A percentile compares a stretch with the other conserved stretches of the same genome.
phyloP scores from a whole-genome alignment of 148 eudicot species.

The Spergularia marina region DNA sequence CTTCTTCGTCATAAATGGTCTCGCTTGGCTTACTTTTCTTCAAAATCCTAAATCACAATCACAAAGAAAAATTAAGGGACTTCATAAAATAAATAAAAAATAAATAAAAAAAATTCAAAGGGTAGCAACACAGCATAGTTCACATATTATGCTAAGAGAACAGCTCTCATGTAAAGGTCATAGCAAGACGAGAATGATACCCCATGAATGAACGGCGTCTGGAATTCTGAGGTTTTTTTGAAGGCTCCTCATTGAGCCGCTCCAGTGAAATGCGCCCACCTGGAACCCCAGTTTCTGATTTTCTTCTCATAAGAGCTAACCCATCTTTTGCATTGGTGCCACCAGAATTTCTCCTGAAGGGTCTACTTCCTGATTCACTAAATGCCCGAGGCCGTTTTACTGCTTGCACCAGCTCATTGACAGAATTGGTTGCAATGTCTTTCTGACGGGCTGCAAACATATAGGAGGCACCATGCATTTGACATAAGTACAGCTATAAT shows the following conservation, averaged over 20 bases:
- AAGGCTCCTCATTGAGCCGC: constrained; percentile 65
- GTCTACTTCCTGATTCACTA: constrained; percentile 74
- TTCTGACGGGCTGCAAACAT: constrained; percentile 77
- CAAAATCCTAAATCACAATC: constrained; percentile 47
- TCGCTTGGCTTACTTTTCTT: constrained; percentile 64
- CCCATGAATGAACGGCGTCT: constrained; percentile 74
- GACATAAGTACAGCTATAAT: not conserved
- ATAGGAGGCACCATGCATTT: constrained; percentile 9
- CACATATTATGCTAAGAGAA: not conserved
- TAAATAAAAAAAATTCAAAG: too few species aligned
- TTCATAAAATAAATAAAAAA: too few species aligned
- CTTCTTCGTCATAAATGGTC: constrained; percentile 34
- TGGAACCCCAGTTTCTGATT: constrained; percentile 43
- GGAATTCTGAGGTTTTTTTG: constrained; percentile 56
- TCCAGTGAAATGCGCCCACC: constrained; percentile 65
- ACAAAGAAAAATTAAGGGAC: constrained; percentile 7
- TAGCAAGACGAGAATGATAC: constrained; percentile 35
- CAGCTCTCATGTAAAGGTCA: not conserved
- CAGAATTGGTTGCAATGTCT: constrained; percentile 72
- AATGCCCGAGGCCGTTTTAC: constrained; percentile 79
- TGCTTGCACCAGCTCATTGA: constrained; percentile 83
- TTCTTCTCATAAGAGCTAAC: constrained; percentile 41
- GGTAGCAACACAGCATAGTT: not conserved
- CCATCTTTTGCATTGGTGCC: constrained; percentile 34
- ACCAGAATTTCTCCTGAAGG: constrained; percentile 56